Conservation (phyloP, 768 basidiomycete genomes). For the Auricularia sp. region DNA sequence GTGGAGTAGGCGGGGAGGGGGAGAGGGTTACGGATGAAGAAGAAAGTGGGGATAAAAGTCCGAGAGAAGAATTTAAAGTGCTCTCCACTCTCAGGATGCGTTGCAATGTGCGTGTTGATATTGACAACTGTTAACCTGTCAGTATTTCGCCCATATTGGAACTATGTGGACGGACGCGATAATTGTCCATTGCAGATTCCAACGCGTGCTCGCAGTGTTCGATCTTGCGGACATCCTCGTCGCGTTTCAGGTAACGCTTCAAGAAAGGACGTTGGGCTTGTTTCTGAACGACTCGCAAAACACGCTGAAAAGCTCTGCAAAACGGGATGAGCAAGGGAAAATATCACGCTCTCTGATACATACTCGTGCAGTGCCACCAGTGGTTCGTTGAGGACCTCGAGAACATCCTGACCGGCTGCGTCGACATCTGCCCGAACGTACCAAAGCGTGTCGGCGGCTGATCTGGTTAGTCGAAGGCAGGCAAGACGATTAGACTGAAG, state of each 20-base stretch:
- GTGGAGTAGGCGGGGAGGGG: neutral
- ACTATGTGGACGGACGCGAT: slow-evolving; percentile 30
- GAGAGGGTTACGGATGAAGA: slow-evolving; percentile 5
- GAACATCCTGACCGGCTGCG: slow-evolving; percentile 44
- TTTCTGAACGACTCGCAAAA: slow-evolving; percentile 44
- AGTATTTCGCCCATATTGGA: too few relatives aligned
- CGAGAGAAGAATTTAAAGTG: neutral
- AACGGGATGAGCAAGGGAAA: neutral
- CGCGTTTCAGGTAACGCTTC: slow-evolving; percentile 66
- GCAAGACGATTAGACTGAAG: slow-evolving; percentile 54
- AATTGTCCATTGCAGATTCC: slow-evolving; percentile 44
- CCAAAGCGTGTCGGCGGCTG: slow-evolving; percentile 60
- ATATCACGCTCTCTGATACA: neutral
- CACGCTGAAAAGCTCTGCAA: slow-evolving; percentile 21
- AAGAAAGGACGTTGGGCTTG: slow-evolving; percentile 61
- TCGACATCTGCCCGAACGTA: slow-evolving; percentile 51
- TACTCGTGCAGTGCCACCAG: slow-evolving; percentile 40
- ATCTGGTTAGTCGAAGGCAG: slow-evolving; percentile 60
- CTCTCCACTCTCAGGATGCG: slow-evolving; percentile 28
- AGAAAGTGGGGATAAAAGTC: slow-evolving; percentile 1
- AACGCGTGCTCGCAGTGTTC: slow-evolving; percentile 41
- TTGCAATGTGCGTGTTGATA: slow-evolving; percentile 46
- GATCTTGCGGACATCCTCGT: slow-evolving; percentile 52
- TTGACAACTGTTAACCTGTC: slow-evolving; percentile 24
- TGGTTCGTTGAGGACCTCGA: slow-evolving; percentile 39